Base-by-base conservation (phyloP, 306 rosid genomes). In the Trifolium fragiferum region DNA sequence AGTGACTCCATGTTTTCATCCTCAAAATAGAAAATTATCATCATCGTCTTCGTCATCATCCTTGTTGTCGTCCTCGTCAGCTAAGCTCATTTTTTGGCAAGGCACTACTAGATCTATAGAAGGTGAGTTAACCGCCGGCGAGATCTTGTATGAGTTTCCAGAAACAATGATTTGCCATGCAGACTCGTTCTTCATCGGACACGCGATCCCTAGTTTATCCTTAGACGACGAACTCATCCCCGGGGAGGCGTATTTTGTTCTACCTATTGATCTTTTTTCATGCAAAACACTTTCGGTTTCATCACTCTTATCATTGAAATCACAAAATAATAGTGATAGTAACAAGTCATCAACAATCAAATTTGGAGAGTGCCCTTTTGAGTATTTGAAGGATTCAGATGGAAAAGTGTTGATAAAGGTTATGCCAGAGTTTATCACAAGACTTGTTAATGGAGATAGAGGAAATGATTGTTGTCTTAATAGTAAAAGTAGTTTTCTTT, bases 111-210 rank as follows among this genome's bases (percentile, higher is more conserved):
- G 84, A 79, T 35, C 41, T 37, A 75, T 90, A 3, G 64, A 18
- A 1, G 84, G 89, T 0, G 82, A 55, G 6, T 86, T 83, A 73
- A 15, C 78, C 10, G 98, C 96, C 30, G 90, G 96, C 1, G 98
- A 90, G 73, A 83, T 92, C 72, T 81, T 89, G 94, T 76, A 80
- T 10, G 92, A 89, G 78, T 86, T 70, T 7, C 98, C 98, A 0
- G 90, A 92, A 30, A 84, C 75, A 30, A 86, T 92, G 80, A 83
- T 92, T 15, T 92, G 96, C 80, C 91, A 86, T 7, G 90, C 89
- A 0, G 86, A 90, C 64, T 86, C 94, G 12, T 90, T 92, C 81
- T 92, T 90, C 78, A 87, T 92, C 30, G 98, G 98, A 14, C 90
- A 84, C 15, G 89, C 85, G 0, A 3, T 92, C 38, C 96, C 96